Base-by-base conservation (phyloP, 176 grass and related monocot species). In the Melocanna baccifera region DNA sequence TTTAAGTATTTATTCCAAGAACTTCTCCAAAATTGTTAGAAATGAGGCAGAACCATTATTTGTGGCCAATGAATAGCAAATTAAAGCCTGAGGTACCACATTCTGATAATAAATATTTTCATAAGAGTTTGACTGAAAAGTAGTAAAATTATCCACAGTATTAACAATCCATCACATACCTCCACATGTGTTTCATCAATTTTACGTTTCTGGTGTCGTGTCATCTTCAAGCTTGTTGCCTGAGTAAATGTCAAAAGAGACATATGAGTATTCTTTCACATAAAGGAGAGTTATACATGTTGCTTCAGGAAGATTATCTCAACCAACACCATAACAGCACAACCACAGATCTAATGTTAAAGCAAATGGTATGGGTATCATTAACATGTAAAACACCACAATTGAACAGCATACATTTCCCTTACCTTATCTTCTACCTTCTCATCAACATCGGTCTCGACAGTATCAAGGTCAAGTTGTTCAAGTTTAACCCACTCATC, bases 221-320 rank as follows among this genome's bases (percentile, higher is more conserved):
- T 99, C 97, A 99, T 99, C 89, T 96, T 99, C 90, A 96, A 99
- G 85, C 88, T 96, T 55, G 93, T 94, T 84, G 90, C 97, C 97
- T 99, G 83, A 47, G 85, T 34, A 87, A 66, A 86, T 76, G 45
- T n/a, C 6, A 89, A 80, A 88, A 45, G 19, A 63, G 62, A 76
- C 13, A 43, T 64, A 42, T 70, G 37, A 80, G 34, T 45, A 62
- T 43, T 62, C 12, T 11, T 55, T 69, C 4, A 7, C 43, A 55
- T 19, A 52, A 85, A 52, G 12, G 2, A 46, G 62, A 82, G 22
- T 20, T 47, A 42, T 32, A 46, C 0, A 52, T n/a, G 25, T 51
- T 63, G 41, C 23, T 43, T 89, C 62, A 62, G 3, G n/a, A 70
- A 70, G 32, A 69, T 25, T 48, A 13, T 75, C 16, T 5, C 61